Evolutionary conservation across 176 grass and related monocot species (phyloP).

Genomic region (Eleusine coracana): DNA sequence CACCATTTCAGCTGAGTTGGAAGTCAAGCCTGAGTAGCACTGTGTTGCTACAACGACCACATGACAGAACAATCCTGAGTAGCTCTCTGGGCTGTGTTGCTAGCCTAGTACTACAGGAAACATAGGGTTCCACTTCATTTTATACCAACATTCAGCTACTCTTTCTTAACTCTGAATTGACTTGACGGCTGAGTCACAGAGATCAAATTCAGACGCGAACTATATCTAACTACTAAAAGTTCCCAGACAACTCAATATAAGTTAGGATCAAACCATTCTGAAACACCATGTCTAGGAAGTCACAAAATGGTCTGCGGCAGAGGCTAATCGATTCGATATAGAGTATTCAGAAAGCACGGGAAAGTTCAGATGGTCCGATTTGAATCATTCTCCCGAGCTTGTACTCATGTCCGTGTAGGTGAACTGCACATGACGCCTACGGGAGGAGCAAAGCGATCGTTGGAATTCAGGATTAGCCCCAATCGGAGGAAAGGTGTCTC

Average conservation of each 20-base stretch:
- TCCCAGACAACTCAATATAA: background rate
- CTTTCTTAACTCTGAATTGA: background rate
- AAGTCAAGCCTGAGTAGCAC: no score
- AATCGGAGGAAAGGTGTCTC: background rate
- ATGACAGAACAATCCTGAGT: background rate
- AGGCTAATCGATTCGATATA: conserved; percentile 17
- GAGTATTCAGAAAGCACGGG: conserved; percentile 16
- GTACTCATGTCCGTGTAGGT: background rate
- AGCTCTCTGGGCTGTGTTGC: background rate
- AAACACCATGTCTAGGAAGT: background rate
- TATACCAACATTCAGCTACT: no score
- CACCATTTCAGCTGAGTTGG: background rate
- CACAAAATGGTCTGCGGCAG: background rate
- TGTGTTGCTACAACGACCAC: background rate
- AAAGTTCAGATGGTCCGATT: background rate
- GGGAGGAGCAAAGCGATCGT: background rate
- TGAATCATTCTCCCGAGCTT: background rate
- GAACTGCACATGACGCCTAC: background rate
- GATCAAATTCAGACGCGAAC: background rate
- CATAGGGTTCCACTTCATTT: no score
- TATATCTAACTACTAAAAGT: background rate
- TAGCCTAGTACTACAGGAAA: background rate
- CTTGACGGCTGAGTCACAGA: background rate
- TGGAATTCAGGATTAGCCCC: conserved; percentile 4
- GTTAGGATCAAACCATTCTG: background rate